These are phyloP conservation scores for Malassezia nana DNA, from an alignment of 1,284 basidiomycete genomes.

Conservation along the genomic window DNA sequence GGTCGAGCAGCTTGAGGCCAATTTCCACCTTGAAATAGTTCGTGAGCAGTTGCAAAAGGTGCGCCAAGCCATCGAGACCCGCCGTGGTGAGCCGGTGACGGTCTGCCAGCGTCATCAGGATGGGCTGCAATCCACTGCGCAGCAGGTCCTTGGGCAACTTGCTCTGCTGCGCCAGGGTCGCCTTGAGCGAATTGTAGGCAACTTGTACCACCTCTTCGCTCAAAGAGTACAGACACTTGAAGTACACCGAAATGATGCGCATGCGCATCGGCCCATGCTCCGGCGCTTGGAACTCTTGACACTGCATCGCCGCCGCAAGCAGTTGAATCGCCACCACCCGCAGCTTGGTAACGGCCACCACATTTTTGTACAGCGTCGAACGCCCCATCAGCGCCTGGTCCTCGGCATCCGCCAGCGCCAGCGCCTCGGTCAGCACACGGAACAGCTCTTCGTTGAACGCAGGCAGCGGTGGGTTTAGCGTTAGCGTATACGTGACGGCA, in stretches of 20 bases:
- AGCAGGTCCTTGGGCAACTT: conserved; percentile 90
- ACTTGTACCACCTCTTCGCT: conserved; percentile 90
- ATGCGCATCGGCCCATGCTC: conserved; percentile 49
- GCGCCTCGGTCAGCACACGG: conserved; percentile 81
- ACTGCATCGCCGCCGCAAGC: conserved; percentile 83
- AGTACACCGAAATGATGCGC: conserved; percentile 91
- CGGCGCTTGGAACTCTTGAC: conserved; percentile 64
- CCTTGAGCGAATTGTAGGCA: conserved; percentile 82
- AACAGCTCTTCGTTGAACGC: conserved; percentile 86
- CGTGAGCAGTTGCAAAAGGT: conserved; percentile 85
- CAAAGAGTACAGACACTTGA: conserved; percentile 93
- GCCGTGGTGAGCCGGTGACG: conserved; percentile 87
- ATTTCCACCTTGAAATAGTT: conserved; percentile 99
- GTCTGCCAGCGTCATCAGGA: conserved; percentile 95
- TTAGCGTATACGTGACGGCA: conserved; percentile 75
- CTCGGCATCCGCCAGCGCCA: conserved; percentile 91
- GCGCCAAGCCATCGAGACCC: conserved; percentile 80
- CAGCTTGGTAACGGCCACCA: conserved; percentile 74
- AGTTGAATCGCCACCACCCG: conserved; percentile 91
- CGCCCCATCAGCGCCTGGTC: conserved; percentile 67
- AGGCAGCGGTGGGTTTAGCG: conserved; percentile 72
- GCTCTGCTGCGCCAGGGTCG: conserved; percentile 74
- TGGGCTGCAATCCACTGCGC: conserved; percentile 87
- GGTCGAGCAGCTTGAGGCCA: conserved; percentile 89
- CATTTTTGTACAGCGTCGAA: conserved; percentile 68